Base-by-base conservation (phyloP, 2,329 filamentous ascomycete genomes). In the Remersonia thermophila region DNA sequence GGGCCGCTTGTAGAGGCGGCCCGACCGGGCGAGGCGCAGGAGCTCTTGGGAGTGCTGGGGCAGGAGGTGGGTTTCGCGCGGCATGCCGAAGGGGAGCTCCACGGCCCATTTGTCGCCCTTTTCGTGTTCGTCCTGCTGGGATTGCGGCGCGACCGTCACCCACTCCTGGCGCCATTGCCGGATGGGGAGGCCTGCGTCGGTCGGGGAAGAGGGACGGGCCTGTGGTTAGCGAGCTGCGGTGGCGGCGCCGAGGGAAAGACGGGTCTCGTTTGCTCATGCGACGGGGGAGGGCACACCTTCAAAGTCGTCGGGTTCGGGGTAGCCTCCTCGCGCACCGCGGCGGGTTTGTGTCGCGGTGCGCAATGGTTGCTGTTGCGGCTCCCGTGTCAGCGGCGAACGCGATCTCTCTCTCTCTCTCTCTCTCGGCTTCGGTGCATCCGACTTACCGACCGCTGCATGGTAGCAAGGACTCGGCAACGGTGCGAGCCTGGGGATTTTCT, bases 81-180 rank as follows among this genome's bases (percentile, higher is more conserved):
- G 89, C 83, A 95, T 89, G 30, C 73, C 74, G 44, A 73, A 67
- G 3, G 83, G 78, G 13, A 85, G 69, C 53, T 94, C 87, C 32
- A 67, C 53, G n/a, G 77, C 78, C 73, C 81, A 89, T 35, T 73
- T 66, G 54, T 81, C 73, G 50, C 77, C 74, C 47, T 69, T 69
- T 43, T 76, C 66, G 23, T 62, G 66, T 18, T 69, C 74, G 48
- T 87, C 80, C 43, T 74, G 65, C 27, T 73, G 68, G 8, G 70
- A 63, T 10, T 73, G 73, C 35, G 83, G 78, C 46, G 75, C 76
- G 52, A 89, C 63, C 29, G 63, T 79, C 38, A 84, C 70, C 59
- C 65, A 66, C 40, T 81, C 76, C 45, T 82, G 77, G 38, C 83
- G 77, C 81, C 86, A 96, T 71, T 93, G 85, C 52, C 86, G 80